These are phyloP conservation scores for Aeschynomene evenia DNA, from an alignment of 306 rosid genomes.

Conservation along the genomic window DNA sequence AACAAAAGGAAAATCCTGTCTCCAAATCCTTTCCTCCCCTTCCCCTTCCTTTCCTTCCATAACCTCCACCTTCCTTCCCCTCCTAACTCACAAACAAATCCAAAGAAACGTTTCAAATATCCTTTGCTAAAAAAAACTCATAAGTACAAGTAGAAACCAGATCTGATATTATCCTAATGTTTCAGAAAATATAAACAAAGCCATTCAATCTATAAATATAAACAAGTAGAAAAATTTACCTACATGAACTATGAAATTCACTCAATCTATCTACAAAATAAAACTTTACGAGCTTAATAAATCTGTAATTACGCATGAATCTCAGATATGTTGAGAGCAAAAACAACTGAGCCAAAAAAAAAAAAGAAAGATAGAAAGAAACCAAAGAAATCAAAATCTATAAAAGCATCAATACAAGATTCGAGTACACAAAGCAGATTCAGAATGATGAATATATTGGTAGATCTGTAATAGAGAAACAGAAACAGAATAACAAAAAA, in stretches of 20 bases:
- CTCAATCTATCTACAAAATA: background rate
- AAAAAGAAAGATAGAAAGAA: slow-evolving; percentile 7
- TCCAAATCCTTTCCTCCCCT: no score
- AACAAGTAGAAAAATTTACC: background rate
- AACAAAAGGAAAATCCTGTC: no score
- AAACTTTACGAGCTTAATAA: background rate
- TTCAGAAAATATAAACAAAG: background rate
- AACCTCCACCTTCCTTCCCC: no score
- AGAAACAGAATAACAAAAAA: background rate
- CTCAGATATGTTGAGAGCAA: background rate
- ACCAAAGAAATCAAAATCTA: background rate
- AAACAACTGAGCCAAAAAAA: background rate
- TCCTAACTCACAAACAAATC: no score
- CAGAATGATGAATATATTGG: slow-evolving; percentile 15
- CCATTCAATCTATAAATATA: no score
- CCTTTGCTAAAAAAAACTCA: background rate
- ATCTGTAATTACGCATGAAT: slow-evolving; percentile 4
- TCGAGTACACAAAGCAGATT: background rate
- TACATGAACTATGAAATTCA: background rate
- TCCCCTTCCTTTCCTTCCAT: no score
- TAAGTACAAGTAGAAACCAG: slow-evolving; percentile 23
- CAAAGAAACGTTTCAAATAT: background rate
- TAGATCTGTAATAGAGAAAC: slow-evolving; percentile 35
- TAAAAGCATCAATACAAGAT: background rate
- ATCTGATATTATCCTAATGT: slow-evolving; percentile 22